phyloP scores from a whole-genome alignment of 352 stramenopile genomes.

The Aphanomyces invadans region DNA sequence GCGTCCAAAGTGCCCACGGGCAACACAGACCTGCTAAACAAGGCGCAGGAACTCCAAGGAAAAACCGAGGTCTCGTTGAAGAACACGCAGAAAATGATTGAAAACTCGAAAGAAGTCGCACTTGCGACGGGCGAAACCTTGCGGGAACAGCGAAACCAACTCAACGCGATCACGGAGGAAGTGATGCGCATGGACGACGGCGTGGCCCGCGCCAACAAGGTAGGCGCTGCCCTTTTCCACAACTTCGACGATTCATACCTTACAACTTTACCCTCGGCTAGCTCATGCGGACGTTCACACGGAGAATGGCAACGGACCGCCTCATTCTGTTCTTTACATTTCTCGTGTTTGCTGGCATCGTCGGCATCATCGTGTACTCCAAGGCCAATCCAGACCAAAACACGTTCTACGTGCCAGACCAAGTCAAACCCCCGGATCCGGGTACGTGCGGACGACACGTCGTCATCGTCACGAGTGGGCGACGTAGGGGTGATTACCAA shows the following conservation, averaged over 20 bases:
- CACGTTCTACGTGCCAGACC: slow-evolving; percentile 79
- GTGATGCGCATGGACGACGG: slow-evolving; percentile 83
- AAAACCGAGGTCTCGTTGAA: slow-evolving; percentile 81
- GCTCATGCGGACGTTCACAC: slow-evolving; percentile 70
- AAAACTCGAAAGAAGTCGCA: slow-evolving; percentile 72
- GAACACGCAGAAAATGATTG: slow-evolving; percentile 82
- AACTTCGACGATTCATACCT: too few species aligned
- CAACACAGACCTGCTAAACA: slow-evolving; percentile 73
- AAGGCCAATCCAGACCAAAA: slow-evolving; percentile 58
- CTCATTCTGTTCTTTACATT: slow-evolving; percentile 76
- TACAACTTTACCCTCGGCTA: too few species aligned
- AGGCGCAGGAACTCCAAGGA: slow-evolving; percentile 64
- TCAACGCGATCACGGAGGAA: slow-evolving; percentile 81
- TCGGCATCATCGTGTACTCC: slow-evolving; percentile 79
- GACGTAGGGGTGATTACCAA: slow-evolving; percentile 35
- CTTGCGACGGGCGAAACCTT: slow-evolving; percentile 70
- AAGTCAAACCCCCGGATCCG: slow-evolving; percentile 73
- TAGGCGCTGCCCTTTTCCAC: neutral
- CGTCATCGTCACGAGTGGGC: too few species aligned
- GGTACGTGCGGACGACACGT: slow-evolving; percentile 25
- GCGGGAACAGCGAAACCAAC: slow-evolving; percentile 73
- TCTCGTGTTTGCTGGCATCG: slow-evolving; percentile 70
- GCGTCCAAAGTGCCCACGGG: slow-evolving; percentile 31
- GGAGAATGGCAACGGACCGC: slow-evolving; percentile 74
- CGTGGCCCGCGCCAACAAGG: slow-evolving; percentile 59